Base-by-base conservation (phyloP, 179 eudicot species). In the Spinacia oleracea region DNA sequence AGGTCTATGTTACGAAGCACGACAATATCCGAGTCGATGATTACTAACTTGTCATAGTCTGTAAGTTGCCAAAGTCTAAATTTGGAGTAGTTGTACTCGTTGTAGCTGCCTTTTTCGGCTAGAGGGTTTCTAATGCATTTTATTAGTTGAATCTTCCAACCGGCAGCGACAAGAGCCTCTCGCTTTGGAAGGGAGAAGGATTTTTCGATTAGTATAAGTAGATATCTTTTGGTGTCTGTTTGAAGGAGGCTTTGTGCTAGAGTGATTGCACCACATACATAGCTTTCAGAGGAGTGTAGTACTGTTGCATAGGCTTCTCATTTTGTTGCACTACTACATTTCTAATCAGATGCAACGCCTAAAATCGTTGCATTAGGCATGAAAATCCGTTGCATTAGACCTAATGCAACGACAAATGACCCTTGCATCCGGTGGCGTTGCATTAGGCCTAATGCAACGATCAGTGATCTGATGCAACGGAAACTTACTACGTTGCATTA, bases 1-100 rank as follows among this genome's bases (percentile, higher is more conserved):
- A 93, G 78, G 75, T 96, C 99, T 9, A 96, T 74, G 84, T 81
- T 93, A 5, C 93, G 96, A 0, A 93, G 80, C 0, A 91, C 87
- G 40, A 89, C 45, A 77, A 96, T 86, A 81, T 96, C 98, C 1
- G 99, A 75, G 31, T 96, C 99, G 23, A 96, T 89, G 87, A 96
- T 93, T 68, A 96, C 83, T 67, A 96, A 75, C 76, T 93, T 93
- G 56, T 82, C 81, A 76, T 93, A 96, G 76, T 92, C 92, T 0
- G 94, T 87, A 29, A 96, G 89, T 74, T 93, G 98, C 99, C 99
- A 96, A 2, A 95, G 87, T 0, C 98, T 77, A 74, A 95, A 93
- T 77, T 95, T 95, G 76, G 97, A 91, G 83, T 96, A 96, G 76
- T 96, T 96, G 87, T 91, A 96, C 82, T 96, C 97, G 45, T 94